Conservation (phyloP, 345 rosid species). For the Salix udensis region DNA sequence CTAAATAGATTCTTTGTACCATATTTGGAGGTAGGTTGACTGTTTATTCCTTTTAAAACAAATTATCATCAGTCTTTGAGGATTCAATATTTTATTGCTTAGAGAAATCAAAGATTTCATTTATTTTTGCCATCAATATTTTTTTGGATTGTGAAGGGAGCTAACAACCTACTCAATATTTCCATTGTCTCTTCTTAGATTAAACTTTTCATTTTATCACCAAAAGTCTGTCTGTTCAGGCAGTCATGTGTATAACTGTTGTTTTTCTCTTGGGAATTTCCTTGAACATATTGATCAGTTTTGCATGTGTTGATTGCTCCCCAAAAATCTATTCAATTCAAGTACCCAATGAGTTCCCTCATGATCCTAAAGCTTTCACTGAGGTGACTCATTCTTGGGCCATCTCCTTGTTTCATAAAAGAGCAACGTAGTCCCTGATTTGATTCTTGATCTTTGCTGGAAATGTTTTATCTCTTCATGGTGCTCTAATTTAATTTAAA, state of each 20-base stretch:
- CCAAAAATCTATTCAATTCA: slow-evolving; percentile 12
- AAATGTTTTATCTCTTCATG: neutral
- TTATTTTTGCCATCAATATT: no score
- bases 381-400: slow-evolving; percentile 7
- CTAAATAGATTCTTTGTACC: no score
- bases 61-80: no score
- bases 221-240: slow-evolving; percentile 16
- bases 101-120: no score
- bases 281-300: slow-evolving; percentile 2
- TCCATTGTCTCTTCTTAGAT: neutral
- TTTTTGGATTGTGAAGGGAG: neutral
- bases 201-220: neutral
- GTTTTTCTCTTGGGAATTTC: slow-evolving; percentile 17
- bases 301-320: neutral
- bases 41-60: no score
- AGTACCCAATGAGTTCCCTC: slow-evolving; percentile 27
- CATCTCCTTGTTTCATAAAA: neutral
- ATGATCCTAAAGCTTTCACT: slow-evolving; percentile 33
- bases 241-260: slow-evolving; percentile 1
- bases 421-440: neutral
- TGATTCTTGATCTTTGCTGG: neutral
- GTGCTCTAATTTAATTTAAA: neutral
- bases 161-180: neutral
- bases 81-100: no score
- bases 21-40: no score